These are phyloP conservation scores for Kwoniella newhampshirensis DNA, from an alignment of 768 basidiomycete genomes.

Conservation along the genomic window DNA sequence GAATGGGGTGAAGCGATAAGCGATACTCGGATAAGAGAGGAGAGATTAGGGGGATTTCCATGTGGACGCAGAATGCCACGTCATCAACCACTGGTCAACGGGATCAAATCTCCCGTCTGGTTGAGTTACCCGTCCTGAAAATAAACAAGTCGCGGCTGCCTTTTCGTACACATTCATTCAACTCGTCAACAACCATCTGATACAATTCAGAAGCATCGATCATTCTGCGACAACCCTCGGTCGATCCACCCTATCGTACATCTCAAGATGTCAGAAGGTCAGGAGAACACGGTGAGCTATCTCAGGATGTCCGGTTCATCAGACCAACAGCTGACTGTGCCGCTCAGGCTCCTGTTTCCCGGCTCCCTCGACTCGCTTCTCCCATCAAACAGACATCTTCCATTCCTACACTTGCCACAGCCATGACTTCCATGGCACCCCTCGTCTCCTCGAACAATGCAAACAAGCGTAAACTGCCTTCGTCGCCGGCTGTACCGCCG, in stretches of 20 bases:
- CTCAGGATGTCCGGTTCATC: too few species aligned
- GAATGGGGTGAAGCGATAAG: too few species aligned
- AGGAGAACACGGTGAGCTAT: slow-evolving; percentile 38
- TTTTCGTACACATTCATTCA: not conserved
- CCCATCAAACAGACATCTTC: slow-evolving; percentile 28
- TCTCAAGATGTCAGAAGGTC: slow-evolving; percentile 40
- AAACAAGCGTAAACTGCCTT: slow-evolving; percentile 41
- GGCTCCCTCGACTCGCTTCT: slow-evolving; percentile 40
- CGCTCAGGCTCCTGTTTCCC: slow-evolving; percentile 34
- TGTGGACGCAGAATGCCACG: slow-evolving; percentile 4
- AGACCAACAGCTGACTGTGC: too few species aligned
- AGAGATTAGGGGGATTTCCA: too few species aligned
- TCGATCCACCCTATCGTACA: too few species aligned
- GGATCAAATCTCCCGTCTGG: slow-evolving; percentile 2
- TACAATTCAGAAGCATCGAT: not conserved
- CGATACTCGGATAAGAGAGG: too few species aligned
- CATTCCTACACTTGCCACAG: slow-evolving; percentile 30
- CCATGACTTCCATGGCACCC: slow-evolving; percentile 3
- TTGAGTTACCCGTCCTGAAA: too few species aligned
- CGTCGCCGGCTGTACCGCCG: slow-evolving; percentile 25
- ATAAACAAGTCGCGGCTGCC: slow-evolving; percentile 15
- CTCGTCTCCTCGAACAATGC: slow-evolving; percentile 18
- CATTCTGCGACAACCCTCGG: too few species aligned
- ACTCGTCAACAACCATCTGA: not conserved
- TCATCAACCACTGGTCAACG: slow-evolving; percentile 5